Evolutionary conservation across 441 rosid genomes (phyloP), one percentile per base, ranked within the genome.

Genomic region (Erysimum cheiri): DNA sequence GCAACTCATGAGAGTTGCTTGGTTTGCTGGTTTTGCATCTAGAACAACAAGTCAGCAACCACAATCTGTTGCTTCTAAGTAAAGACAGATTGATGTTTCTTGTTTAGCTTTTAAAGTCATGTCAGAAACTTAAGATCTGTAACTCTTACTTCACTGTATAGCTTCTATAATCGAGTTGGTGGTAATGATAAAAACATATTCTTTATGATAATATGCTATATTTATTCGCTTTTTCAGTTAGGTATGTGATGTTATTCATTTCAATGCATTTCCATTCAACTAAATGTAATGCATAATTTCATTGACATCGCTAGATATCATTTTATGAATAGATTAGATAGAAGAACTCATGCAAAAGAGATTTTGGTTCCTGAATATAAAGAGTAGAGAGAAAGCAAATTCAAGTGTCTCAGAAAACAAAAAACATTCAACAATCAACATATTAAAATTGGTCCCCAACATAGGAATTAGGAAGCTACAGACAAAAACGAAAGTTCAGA

Each of bases 1-100:
- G 77, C 98, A 93, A 74, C 89, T 93, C 68, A 91, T 91, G 97
- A 85, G 98, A 71, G 95, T 91, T 60, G 93, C 96, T 84, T 93
- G 97, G 98, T 91, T 88, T 75, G 93, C 97, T 63, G 98, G 98
- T 69, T 86, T 85, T 76, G 64, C 87, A 19, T 81, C 87, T 64
- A 74, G 75, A 64, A 64, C 78, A 55, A 74, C 12, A 17, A 41
- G 47, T 32, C 77, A 71, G 26, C 71, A 39, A 17, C 55, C 79
- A 48, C n/a, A 54, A 12, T 14, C 41, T 29, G 62, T 29, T 52
- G 31, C 52, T 29, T 52, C 62, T 29, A 40, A 53, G 52, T 54
- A 39, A 67, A 60, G 32, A 67, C 33, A 37, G 10, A 26, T 48
- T 49, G 14, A 22, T 49, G 46, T 47, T 48, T 13, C 56, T 32